Base-by-base conservation (phyloP, 1,284 basidiomycete species). In the Sanghuangporus sanghuang region DNA sequence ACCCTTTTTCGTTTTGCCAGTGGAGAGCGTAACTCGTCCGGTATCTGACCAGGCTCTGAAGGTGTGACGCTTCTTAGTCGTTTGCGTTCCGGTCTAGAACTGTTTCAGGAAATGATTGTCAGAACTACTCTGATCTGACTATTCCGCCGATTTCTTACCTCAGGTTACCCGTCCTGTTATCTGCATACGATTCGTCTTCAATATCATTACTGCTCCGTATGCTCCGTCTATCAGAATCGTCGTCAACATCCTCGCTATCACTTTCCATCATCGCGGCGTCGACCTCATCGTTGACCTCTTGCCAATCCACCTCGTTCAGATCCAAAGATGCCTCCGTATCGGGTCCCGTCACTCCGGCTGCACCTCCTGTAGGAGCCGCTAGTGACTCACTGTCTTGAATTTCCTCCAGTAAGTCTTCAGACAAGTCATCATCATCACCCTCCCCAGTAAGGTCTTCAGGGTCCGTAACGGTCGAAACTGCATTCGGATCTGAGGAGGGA, bases 231-330 rank as follows among this genome's bases (percentile, higher is more conserved):
- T 67, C 70, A 27, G 80, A 82, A 38, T 74, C 74, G 7, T 80
- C 82, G 39, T 74, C 74, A 7, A 75, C 77, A 27, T 79, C 81
- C 52, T 89, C 89, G 66, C 74, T 72, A 56, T 90, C 88, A 67
- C 85, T 89, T 76, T 92, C 90, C 65, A 87, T 86, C 82, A 93
- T 85, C 42, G 90, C 89, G 46, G 87, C 92, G 64, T 95, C 90
- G n/a, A 95, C 89, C 73, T 95, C 93, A 67, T 90, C 84, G 68
- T 92, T 90, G 64, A 92, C 87, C 67, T 87, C 87, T 64, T 85
- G 83, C 92, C 92, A 94, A 71, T 90, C 79, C 63, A 89, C 82
- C 39, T 80, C 81, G 59, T 78, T 78, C 54, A 85, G 76, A 68
- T 81, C 79, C 62, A 89, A 72, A 35, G 14, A 27, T 67, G 67